Base-by-base conservation (phyloP, 192 early-diverging fungal genomes). In the Coemansia sp. region DNA sequence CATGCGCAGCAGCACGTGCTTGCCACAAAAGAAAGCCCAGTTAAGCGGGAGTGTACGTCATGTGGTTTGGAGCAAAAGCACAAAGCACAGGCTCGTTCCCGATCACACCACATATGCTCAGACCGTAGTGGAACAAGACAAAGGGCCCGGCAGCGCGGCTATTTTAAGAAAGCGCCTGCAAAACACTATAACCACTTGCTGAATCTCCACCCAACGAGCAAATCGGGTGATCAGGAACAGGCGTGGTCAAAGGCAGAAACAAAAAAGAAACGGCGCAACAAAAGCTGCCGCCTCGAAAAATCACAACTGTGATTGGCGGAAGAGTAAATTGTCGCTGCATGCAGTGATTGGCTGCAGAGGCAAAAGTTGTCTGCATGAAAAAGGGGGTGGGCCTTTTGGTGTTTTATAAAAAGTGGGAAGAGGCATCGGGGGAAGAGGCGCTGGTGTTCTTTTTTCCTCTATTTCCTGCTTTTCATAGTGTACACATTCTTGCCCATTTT, bases 321-420 rank as follows among this genome's bases (percentile, higher is more conserved):
- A 19, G 5, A 37, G 24, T 49, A 59, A 53, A 24, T 7, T 56
- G 52, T 67, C 41, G 50, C 65, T 67, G 72, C 72, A 64, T 25
- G 65, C 65, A 50, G 21, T 74, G 66, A 74, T 68, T 66, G 72
- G 66, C 72, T 60, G 66, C 62, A 64, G 22, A 51, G 49, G 57
- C 17, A 38, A 60, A 60, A 60, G 70, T 43, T 62, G 63, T 61
- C 41, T 67, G 71, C 65, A 64, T 55, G 69, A 61, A 65, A 39
- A 21, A 43, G 50, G 32, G 32, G 51, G 58, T 48, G 47, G 59
- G 47, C 25, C 22, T 22, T 22, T 38, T 9, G 54, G 25, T 17
- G 37, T 56, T 65, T 74, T 69, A 69, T 69, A 69, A 69, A 61
- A 61, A 22, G 19, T 50, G 12, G 43, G 41, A 5, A 29, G 58